Base-by-base conservation (phyloP, 768 basidiomycete species). In the Amanita rimosa region DNA sequence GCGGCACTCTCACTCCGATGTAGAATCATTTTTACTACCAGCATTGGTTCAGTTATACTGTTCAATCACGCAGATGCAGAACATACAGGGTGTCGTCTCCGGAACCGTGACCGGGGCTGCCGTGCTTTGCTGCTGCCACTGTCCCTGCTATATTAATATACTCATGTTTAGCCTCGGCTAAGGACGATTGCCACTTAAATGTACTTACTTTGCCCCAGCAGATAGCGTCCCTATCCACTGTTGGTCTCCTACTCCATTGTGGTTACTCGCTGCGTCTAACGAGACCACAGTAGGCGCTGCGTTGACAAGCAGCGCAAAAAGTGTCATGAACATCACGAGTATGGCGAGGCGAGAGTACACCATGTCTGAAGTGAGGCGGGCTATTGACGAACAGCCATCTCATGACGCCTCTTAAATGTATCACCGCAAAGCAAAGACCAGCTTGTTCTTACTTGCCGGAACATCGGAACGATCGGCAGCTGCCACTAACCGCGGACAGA, bases 31-130 rank as follows among this genome's bases (percentile, higher is more conserved):
- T n/a, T 49, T 39, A 49, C 48, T 49, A 16, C n/a, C 19, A 21
- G 14, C n/a, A n/a, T n/a, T n/a, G n/a, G n/a, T n/a, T n/a, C n/a
- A n/a, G n/a, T n/a, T n/a, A n/a, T n/a, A n/a, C n/a, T n/a, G n/a
- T n/a, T n/a, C n/a, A n/a, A n/a, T n/a, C 16, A 29, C 14, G 16
- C 5, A 21, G 10, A 24, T 27, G 39, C 49, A 52, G 54, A 54
- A 60, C 58, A 35, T 53, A 55, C 52, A 2, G 57, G 56, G 46
- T 60, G 59, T 31, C 56, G 57, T 21, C 48, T 41, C 8, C 48
- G 48, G 40, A 49, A 49, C 21, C 48, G 48, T 6, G 39, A 35
- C 43, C 48, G 40, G 34, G 40, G 16, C 8, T 22, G 26, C 3
- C 48, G 48, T 33, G 37, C 26, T 49, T 43, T 49, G 19, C 19